phyloP scores from a whole-genome alignment of 495 filamentous ascomycete species.

The Hypoxylon crocopeplum region DNA sequence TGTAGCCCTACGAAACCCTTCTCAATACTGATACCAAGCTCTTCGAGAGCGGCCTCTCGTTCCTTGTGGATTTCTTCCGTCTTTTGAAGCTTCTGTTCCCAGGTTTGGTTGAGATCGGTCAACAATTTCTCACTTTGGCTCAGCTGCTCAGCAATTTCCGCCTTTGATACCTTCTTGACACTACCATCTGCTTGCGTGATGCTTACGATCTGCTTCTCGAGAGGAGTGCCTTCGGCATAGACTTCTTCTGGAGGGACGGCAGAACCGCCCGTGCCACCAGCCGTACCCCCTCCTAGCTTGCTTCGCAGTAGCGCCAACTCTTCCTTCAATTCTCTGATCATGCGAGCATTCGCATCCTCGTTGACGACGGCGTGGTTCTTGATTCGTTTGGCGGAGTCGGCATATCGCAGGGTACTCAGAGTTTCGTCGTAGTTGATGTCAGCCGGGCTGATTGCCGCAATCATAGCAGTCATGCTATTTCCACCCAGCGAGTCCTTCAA shows the following conservation, averaged over 20 bases:
- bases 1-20: slow-evolving; percentile 96
- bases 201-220: slow-evolving; percentile 95
- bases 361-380: slow-evolving; percentile 99
- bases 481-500: slow-evolving; percentile 97
- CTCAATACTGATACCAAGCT: slow-evolving; percentile 97
- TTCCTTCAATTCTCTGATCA: slow-evolving; percentile 98
- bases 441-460: slow-evolving; percentile 96
- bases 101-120: slow-evolving; percentile 96
- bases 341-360: slow-evolving; percentile 97
- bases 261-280: slow-evolving; percentile 50
- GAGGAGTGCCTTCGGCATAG: slow-evolving; percentile 88
- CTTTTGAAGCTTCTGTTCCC: slow-evolving; percentile 94
- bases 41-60: slow-evolving; percentile 91
- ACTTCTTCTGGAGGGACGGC: slow-evolving; percentile 70
- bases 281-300: slow-evolving; percentile 77
- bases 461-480: slow-evolving; percentile 99
- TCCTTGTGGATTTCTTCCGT: slow-evolving; percentile 98
- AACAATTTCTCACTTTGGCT: slow-evolving; percentile 96
- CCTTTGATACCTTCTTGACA: slow-evolving; percentile 95
- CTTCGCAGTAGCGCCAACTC: slow-evolving; percentile 85
- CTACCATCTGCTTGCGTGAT: slow-evolving; percentile 86
- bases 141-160: slow-evolving; percentile 96
- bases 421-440: slow-evolving; percentile 99
- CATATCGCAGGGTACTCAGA: slow-evolving; percentile 92
- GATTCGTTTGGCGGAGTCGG: slow-evolving; percentile 97